Evolutionary conservation across 2,329 filamentous ascomycete genomes (phyloP), one percentile per base, ranked within the genome.

Genomic region (Biscogniauxia marginata): DNA sequence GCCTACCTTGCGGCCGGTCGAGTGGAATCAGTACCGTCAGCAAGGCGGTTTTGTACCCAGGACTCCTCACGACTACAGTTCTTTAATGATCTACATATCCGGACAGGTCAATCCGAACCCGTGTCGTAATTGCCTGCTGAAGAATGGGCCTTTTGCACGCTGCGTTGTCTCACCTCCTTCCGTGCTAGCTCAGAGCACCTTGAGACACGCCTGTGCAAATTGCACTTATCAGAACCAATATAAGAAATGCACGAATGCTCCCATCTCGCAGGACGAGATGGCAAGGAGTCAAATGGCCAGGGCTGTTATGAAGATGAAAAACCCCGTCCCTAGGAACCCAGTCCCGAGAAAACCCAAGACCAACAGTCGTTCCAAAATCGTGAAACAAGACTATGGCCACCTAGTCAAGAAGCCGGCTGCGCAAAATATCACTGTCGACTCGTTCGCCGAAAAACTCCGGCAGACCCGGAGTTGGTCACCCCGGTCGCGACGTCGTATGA

Each of bases 191-290:
- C 43, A 61, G 24, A 65, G 63, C 44, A 56, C 48, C 19, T 24
- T 68, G n/a, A 59, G 53, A 46, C 67, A 70, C 45, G 66, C 63
- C 8, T 69, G 68, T n/a, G 65, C 66, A 11, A 69, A 68, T 43
- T 70, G 68, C 60, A 69, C 64, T 2, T 69, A 69, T 34, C 67
- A 69, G 49, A 66, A 64, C 16, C 64, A 67, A 55, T 66, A 70
- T 52, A 67, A 60, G 52, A 66, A 63, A 52, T 70, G 67, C 55
- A 65, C 65, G 19, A 69, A 69, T 39, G 62, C 62, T 2, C 65
- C 67, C 16, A 63, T 68, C 18, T 44, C 63, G 3, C 58, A 65
- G 20, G 60, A 64, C 23, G 66, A 69, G 46, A 52, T 57, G 25
- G 43, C 54, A 4, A 61, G 58, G 25, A 63, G 50, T 18, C 60